phyloP scores from a whole-genome alignment of 768 basidiomycete species.

The Gyrodon lividus region DNA sequence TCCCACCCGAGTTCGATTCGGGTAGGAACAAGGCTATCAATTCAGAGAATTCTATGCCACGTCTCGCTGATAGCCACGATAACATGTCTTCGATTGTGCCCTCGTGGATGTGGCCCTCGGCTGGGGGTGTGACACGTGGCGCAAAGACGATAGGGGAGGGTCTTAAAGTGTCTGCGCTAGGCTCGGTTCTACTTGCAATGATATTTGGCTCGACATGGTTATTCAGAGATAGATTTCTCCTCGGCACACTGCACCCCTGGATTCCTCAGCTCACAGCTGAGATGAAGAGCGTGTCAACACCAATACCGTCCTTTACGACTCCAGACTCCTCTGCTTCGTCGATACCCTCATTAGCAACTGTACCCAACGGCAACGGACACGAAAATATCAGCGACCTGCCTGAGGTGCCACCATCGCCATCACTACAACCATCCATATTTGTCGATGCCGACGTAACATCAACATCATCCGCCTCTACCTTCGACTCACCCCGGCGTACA shows the following conservation, averaged over 20 bases:
- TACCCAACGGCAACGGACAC: not conserved
- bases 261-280: not conserved
- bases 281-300: not conserved
- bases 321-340: not conserved
- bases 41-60: constrained; percentile 13
- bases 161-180: constrained; percentile 16
- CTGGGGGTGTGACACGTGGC: constrained; percentile 2
- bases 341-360: not conserved
- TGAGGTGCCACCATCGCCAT: not conserved
- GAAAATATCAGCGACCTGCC: not conserved
- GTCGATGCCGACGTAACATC: constrained; percentile 1
- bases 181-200: constrained; percentile 24
- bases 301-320: not conserved
- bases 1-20: constrained; percentile 24
- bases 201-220: constrained; percentile 24
- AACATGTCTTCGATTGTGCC: constrained; percentile 13
- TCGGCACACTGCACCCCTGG: constrained; percentile 12
- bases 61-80: constrained; percentile 16
- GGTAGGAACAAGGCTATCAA: constrained; percentile 10
- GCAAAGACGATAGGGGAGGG: constrained; percentile 10
- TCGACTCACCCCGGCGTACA: not conserved
- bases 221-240: constrained; percentile 20
- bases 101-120: constrained; percentile 13
- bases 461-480: not conserved
- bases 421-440: not conserved